These are phyloP conservation scores for Lycium ferocissimum DNA, from an alignment of 257 asterid genomes.

Conservation along the genomic window DNA sequence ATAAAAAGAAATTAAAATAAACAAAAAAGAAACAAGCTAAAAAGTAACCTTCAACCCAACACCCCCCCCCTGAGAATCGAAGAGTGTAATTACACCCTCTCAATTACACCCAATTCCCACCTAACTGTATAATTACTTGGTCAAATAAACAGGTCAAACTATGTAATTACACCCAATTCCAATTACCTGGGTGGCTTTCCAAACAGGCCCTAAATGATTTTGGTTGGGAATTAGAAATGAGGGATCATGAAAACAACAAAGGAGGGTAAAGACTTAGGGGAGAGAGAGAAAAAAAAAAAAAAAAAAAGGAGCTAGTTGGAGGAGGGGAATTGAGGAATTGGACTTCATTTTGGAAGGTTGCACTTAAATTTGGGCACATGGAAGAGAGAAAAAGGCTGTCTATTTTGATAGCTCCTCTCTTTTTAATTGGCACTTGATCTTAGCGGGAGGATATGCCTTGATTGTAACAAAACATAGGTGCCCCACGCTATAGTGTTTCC, in stretches of 20 bases:
- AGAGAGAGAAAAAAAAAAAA: too few relatives aligned
- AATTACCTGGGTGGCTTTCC: too few relatives aligned
- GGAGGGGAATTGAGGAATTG: not conserved
- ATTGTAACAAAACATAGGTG: constrained; percentile 72
- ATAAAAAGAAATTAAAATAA: too few relatives aligned
- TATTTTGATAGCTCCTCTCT: constrained; percentile 54
- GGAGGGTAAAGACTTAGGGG: not conserved
- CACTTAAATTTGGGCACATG: constrained; percentile 76
- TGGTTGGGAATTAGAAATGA: not conserved
- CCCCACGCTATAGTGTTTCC: constrained; percentile 60
- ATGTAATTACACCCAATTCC: too few relatives aligned
- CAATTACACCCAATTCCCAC: too few relatives aligned
- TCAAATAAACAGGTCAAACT: too few relatives aligned
- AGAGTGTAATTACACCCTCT: too few relatives aligned
- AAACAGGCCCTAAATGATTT: not conserved
- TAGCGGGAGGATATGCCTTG: constrained; percentile 68
- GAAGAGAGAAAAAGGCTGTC: constrained; percentile 66
- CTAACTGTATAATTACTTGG: too few relatives aligned
- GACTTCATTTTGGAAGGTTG: constrained; percentile 63
- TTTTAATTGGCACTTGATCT: constrained; percentile 43
- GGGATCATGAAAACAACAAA: not conserved
- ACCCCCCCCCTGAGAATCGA: too few relatives aligned
- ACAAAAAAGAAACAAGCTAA: too few relatives aligned
- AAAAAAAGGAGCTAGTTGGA: constrained; percentile 26
- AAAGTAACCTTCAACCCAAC: too few relatives aligned